phyloP scores from a whole-genome alignment of 257 asterid species.

The Fraxinus americana region DNA sequence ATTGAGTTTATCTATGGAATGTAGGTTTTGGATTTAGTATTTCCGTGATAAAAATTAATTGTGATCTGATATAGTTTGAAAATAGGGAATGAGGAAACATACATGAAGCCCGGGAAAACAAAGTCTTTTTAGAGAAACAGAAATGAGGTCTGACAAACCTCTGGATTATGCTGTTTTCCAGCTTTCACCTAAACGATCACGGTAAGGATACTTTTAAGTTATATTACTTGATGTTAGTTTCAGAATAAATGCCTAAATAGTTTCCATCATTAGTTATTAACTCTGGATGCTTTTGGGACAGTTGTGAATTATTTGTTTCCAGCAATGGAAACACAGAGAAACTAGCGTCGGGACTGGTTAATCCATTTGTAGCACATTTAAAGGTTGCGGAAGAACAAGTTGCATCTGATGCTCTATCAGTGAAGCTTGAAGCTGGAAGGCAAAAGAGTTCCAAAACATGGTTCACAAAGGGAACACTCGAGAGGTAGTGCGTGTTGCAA shows the following conservation, averaged over 20 bases:
- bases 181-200: constrained; percentile 77
- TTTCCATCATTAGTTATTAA: constrained; percentile 1
- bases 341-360: constrained; percentile 86
- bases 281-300: constrained; percentile 35
- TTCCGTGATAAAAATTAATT: background rate
- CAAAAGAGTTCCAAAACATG: constrained; percentile 59
- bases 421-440: constrained; percentile 77
- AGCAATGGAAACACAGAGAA: constrained; percentile 77
- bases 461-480: constrained; percentile 98
- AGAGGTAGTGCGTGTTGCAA: constrained; percentile 57
- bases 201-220: constrained; percentile 44
- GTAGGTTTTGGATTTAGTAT: background rate
- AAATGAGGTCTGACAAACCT: constrained; percentile 65
- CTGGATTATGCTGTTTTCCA: constrained; percentile 91
- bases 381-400: constrained; percentile 81
- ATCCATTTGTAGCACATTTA: constrained; percentile 80
- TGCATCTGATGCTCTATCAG: constrained; percentile 60
- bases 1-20: background rate
- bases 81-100: constrained; percentile 30
- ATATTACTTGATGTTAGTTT: background rate
- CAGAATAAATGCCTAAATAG: background rate
- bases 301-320: constrained; percentile 86
- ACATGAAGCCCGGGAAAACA: constrained; percentile 31
- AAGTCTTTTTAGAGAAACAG: constrained; percentile 32
- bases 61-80: constrained; percentile 4